Percentiles rank a stretch among this genome's conserved stretches.
phyloP scores from a whole-genome alignment of 805 yeast genomes.

The Teunomyces funiuensis region DNA sequence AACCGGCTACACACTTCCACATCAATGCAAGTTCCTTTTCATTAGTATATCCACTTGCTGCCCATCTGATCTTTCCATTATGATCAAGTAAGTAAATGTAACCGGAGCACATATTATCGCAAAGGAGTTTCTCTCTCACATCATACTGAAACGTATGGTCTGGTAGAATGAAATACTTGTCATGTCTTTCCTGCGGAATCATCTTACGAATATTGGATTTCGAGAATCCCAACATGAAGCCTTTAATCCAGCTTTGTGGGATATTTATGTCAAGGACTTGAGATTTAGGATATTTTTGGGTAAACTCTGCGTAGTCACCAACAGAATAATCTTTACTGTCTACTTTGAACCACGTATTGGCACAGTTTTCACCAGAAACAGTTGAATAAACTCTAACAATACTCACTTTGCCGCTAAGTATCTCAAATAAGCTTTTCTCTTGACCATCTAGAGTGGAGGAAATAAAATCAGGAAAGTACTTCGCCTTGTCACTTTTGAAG shows the following conservation, averaged over 20 bases:
- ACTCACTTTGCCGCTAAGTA: slow-evolving; percentile 51
- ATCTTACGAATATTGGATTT: slow-evolving; percentile 43
- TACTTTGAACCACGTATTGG: slow-evolving; percentile 56
- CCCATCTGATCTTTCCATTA: slow-evolving; percentile 82
- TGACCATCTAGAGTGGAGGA: slow-evolving; percentile 51
- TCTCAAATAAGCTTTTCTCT: slow-evolving; percentile 36
- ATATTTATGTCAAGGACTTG: slow-evolving; percentile 77
- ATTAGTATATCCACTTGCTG: slow-evolving; percentile 77
- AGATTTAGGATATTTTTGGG: slow-evolving; percentile 45
- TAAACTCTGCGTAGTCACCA: slow-evolving; percentile 42
- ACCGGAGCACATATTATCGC: slow-evolving; percentile 80
- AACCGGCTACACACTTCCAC: slow-evolving; percentile 65
- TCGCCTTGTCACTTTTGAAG: slow-evolving; percentile 69
- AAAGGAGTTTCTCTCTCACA: slow-evolving; percentile 56
- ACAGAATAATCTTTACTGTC: slow-evolving; percentile 39
- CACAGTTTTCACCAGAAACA: slow-evolving; percentile 67
- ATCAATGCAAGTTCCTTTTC: slow-evolving; percentile 62
- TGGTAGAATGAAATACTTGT: slow-evolving; percentile 63
- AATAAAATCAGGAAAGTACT: slow-evolving; percentile 78
- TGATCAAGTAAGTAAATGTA: slow-evolving; percentile 78
- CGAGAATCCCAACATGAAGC: slow-evolving; percentile 50
- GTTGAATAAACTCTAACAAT: slow-evolving; percentile 67
- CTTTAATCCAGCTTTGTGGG: slow-evolving; percentile 73
- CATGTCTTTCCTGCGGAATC: slow-evolving; percentile 50
- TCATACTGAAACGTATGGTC: slow-evolving; percentile 57